These are phyloP conservation scores for Lentinula detonsa DNA, from an alignment of 768 basidiomycete species.

Conservation along the genomic window DNA sequence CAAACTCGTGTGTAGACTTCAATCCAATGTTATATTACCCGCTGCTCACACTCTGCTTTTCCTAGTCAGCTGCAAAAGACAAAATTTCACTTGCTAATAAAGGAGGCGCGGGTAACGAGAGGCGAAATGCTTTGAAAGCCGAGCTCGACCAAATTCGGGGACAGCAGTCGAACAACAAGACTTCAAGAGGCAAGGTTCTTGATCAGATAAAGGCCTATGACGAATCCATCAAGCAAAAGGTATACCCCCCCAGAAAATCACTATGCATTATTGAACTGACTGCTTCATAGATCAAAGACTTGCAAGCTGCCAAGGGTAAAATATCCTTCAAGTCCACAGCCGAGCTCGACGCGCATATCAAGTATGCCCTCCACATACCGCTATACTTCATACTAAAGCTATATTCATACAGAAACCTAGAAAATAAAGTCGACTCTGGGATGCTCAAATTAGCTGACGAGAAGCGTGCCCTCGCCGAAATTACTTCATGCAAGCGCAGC, in stretches of 20 bases:
- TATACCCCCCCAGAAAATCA: constrained; percentile 18
- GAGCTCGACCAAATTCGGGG: constrained; percentile 78
- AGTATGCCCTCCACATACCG: constrained; percentile 39
- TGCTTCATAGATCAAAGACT: constrained; percentile 65
- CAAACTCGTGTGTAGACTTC: constrained; percentile 59
- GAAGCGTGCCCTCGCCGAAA: constrained; percentile 91
- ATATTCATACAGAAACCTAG: constrained; percentile 54
- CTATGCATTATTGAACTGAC: not conserved
- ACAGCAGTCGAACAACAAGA: constrained; percentile 75
- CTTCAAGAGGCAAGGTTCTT: constrained; percentile 57
- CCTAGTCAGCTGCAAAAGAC: constrained; percentile 63
- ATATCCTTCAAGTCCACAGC: constrained; percentile 71
- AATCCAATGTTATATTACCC: constrained; percentile 4
- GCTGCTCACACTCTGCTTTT: constrained; percentile 7
- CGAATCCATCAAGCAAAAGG: constrained; percentile 81
- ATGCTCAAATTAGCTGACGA: constrained; percentile 90
- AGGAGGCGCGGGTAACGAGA: constrained; percentile 58
- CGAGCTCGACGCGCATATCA: constrained; percentile 84
- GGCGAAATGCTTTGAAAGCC: constrained; percentile 62
- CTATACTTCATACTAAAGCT: not conserved
- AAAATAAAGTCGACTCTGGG: constrained; percentile 90
- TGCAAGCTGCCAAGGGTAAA: constrained; percentile 78
- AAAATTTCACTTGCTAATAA: constrained; percentile 66
- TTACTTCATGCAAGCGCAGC: constrained; percentile 62
- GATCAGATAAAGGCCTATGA: constrained; percentile 79